phyloP scores from a whole-genome alignment of 2,329 filamentous ascomycete species.

The Drechslera avenae region DNA sequence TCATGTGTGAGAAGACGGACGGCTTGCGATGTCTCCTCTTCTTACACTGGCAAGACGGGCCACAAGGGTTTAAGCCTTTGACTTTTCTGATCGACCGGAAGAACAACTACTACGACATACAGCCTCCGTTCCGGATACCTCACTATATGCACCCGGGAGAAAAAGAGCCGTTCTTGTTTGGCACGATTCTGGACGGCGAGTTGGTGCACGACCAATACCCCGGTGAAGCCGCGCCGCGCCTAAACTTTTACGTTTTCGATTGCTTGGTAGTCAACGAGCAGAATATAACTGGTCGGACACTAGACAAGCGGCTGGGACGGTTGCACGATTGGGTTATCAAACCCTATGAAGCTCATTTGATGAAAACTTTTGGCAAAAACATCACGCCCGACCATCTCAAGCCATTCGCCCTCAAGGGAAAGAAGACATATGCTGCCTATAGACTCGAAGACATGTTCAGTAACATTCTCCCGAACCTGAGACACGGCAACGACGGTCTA shows the following conservation, averaged over 20 bases:
- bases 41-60: constrained; percentile 68
- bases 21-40: constrained; percentile 96
- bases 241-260: constrained; percentile 92
- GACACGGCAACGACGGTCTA: constrained; percentile 93
- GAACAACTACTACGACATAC: constrained; percentile 93
- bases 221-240: constrained; percentile 66
- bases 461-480: constrained; percentile 78
- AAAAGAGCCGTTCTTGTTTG: constrained; percentile 69
- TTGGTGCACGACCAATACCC: constrained; percentile 79
- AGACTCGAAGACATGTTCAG: constrained; percentile 79
- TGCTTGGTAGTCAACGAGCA: constrained; percentile 81
- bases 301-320: constrained; percentile 88
- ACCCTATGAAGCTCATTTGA: constrained; percentile 68
- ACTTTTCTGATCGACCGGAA: constrained; percentile 97
- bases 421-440: constrained; percentile 88
- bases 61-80: constrained; percentile 47
- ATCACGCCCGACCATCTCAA: constrained; percentile 50
- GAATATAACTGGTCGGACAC: constrained; percentile 74
- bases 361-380: constrained; percentile 54
- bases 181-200: constrained; percentile 90
- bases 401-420: constrained; percentile 85
- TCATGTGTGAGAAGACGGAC: constrained; percentile 97
- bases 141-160: constrained; percentile 63
- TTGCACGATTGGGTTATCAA: constrained; percentile 78
- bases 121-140: constrained; percentile 78